Percentiles rank a stretch among this genome's conserved stretches.
Conservation (phyloP, 169 alveolate species). For the Eimeria maxima region DNA sequence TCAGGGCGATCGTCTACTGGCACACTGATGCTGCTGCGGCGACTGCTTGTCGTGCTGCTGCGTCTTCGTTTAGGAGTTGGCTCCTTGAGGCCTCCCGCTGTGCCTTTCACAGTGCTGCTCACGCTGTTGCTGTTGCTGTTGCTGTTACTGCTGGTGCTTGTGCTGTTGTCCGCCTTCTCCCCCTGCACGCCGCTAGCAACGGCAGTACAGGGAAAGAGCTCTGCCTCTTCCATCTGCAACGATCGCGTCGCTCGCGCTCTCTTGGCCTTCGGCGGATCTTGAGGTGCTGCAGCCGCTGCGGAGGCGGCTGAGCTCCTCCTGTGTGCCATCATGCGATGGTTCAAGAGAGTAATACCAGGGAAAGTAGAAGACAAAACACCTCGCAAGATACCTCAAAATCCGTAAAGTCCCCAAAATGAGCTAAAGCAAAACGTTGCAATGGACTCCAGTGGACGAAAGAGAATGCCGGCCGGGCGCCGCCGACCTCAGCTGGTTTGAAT, state of each 20-base stretch:
- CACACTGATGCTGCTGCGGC: conserved; percentile 67
- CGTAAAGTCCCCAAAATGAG: background rate
- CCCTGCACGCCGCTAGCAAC: background rate
- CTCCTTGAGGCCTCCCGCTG: background rate
- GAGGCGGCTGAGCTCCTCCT: background rate
- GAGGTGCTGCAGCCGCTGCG: conserved; percentile 18
- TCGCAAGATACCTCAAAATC: background rate
- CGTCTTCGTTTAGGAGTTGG: conserved; percentile 22
- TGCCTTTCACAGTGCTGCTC: conserved; percentile 1
- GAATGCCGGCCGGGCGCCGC: conserved; percentile 25
- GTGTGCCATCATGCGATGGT: background rate
- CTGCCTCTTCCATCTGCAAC: conserved; percentile 32
- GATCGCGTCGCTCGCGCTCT: background rate
- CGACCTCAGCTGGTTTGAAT: background rate
- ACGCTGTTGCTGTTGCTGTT: conserved; percentile 21
- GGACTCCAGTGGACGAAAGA: background rate
- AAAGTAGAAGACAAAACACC: background rate
- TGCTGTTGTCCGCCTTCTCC: background rate
- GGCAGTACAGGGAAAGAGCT: background rate
- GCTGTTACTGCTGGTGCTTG: conserved; percentile 8
- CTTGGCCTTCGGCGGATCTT: background rate
- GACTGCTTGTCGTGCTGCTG: conserved; percentile 66
- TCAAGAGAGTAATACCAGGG: background rate
- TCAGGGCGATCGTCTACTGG: background rate
- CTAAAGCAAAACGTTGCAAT: background rate